Conservation (phyloP, 306 rosid species). For the Macrotyloma uniflorum region DNA sequence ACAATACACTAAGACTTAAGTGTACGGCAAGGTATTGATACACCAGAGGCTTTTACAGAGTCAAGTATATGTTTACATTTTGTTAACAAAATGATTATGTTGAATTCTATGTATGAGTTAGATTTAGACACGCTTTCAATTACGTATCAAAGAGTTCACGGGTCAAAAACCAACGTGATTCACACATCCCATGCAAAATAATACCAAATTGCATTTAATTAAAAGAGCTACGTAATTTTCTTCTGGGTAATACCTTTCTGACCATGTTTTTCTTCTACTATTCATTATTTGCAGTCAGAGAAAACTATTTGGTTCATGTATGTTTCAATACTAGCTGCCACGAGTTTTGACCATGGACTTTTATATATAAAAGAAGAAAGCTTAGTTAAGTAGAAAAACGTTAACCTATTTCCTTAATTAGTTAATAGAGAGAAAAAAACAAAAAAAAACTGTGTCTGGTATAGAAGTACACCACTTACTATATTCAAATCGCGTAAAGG, state of each 20-base stretch:
- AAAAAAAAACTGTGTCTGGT: not conserved
- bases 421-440: not conserved
- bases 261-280: conserved; percentile 8
- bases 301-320: not conserved
- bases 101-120: conserved; percentile 1
- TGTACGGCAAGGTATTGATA: not conserved
- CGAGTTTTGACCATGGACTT: conserved; percentile 37
- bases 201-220: not conserved
- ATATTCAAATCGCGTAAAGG: not conserved
- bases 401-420: not conserved
- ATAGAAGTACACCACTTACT: not conserved
- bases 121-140: conserved; percentile 22
- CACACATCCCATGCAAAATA: not conserved
- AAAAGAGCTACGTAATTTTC: not conserved
- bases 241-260: not conserved
- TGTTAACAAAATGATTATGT: not conserved
- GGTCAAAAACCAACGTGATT: conserved; percentile 34
- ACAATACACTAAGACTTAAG: too few relatives aligned
- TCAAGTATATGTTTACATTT: not conserved
- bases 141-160: not conserved
- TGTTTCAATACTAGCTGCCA: not conserved
- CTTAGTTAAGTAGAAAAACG: not conserved
- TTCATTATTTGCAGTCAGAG: not conserved
- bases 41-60: not conserved
- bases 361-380: not conserved